These are phyloP conservation scores for Eucalyptus rudis DNA, from an alignment of 345 rosid genomes.

Conservation along the genomic window DNA sequence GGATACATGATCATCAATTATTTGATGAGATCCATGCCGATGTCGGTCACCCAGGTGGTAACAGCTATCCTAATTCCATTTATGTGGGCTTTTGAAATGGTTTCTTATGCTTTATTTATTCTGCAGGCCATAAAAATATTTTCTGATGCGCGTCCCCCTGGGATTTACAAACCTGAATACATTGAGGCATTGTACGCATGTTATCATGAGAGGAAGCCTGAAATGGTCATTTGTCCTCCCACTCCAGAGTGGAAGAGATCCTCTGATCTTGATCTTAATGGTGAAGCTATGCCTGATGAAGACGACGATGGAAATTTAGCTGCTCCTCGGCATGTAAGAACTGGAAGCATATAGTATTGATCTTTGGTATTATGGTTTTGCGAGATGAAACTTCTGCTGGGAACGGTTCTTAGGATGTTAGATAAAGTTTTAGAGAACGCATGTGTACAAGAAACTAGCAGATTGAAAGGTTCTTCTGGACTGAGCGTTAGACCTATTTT, in stretches of 20 bases:
- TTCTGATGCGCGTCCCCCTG: constrained; percentile 92
- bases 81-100: not conserved
- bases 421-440: not conserved
- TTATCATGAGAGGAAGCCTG: constrained; percentile 91
- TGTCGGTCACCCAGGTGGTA: constrained; percentile 75
- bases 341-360: not conserved
- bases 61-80: not conserved
- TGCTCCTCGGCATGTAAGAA: constrained; percentile 31
- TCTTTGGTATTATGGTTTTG: not conserved
- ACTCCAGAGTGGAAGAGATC: constrained; percentile 99
- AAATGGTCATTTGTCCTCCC: constrained; percentile 50
- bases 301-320: constrained; percentile 48
- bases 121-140: constrained; percentile 71
- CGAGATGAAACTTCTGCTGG: not conserved
- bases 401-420: not conserved
- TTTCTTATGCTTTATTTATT: constrained; percentile 1
- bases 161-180: constrained; percentile 89
- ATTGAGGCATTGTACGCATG: constrained; percentile 70
- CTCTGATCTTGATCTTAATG: constrained; percentile 90
- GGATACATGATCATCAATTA: constrained; percentile 95
- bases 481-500: not conserved
- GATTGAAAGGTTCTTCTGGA: not conserved
- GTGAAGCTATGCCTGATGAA: constrained; percentile 79
- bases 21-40: constrained; percentile 70
- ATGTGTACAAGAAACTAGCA: not conserved